phyloP scores from a whole-genome alignment of 805 yeast species.

The Blastobotrys chiropterorum region DNA sequence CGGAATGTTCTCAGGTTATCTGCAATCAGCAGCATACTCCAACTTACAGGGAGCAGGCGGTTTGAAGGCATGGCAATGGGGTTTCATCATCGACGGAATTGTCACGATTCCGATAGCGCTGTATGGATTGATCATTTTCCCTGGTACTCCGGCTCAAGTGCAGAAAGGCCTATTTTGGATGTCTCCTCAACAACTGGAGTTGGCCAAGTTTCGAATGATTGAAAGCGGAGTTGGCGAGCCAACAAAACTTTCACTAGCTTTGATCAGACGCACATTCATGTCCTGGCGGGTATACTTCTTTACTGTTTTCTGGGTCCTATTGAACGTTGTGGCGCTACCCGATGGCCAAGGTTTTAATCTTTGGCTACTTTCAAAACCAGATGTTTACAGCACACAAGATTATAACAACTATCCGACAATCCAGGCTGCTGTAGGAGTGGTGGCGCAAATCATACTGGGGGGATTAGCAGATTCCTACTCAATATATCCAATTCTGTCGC shows the following conservation, averaged over 20 bases:
- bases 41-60: slow-evolving; percentile 26
- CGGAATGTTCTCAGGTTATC: slow-evolving; percentile 39
- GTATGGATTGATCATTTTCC: slow-evolving; percentile 37
- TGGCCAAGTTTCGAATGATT: slow-evolving; percentile 29
- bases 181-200: slow-evolving; percentile 10
- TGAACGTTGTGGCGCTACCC: slow-evolving; percentile 37
- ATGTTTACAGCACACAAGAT: slow-evolving; percentile 31
- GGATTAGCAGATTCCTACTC: slow-evolving; percentile 36
- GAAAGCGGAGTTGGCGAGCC: slow-evolving; percentile 24
- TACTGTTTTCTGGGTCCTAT: slow-evolving; percentile 32
- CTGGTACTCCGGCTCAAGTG: slow-evolving; percentile 39
- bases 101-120: slow-evolving; percentile 36
- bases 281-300: slow-evolving; percentile 32
- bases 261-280: slow-evolving; percentile 23
- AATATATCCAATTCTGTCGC: slow-evolving; percentile 33
- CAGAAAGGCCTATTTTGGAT: not conserved
- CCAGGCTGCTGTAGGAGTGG: slow-evolving; percentile 37
- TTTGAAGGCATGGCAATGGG: slow-evolving; percentile 44
- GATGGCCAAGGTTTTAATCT: slow-evolving; percentile 38
- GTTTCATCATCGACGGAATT: slow-evolving; percentile 52
- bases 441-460: slow-evolving; percentile 36
- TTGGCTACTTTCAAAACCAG: slow-evolving; percentile 32
- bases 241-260: slow-evolving; percentile 17
- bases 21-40: slow-evolving; percentile 39
- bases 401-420: slow-evolving; percentile 39